Evolutionary conservation across 2,329 filamentous ascomycete species (phyloP), one percentile per base, ranked within the genome.

Genomic region (Lachnellula suecica): DNA sequence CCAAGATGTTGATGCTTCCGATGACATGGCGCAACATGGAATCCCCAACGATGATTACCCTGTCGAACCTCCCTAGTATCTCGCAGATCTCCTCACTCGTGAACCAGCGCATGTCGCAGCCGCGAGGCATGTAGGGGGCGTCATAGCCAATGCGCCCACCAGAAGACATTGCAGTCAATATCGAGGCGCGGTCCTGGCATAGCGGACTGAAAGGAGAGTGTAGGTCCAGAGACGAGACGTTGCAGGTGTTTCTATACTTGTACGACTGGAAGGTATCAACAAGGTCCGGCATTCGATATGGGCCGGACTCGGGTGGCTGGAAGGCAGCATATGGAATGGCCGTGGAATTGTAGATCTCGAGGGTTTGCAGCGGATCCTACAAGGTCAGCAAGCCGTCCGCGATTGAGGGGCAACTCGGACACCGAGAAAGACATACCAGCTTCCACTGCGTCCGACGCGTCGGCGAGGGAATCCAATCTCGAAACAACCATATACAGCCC

Each of bases 1-100:
- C 58, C 34, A 77, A 61, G 5, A 77, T 69, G 52, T 77, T 77
- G 47, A 78, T 58, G 37, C 73, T 73, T 1, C 74, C 75, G 29
- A 75, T 72, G 11, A 77, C 69, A 61, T 78, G 75, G 37, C 74
- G 66, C 59, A 77, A 61, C 74, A 78, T 77, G 13, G 73, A 77
- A 56, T 77, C 74, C 4, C 74, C 75, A 5, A 75, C 63, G n/a
- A 77, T 60, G 37, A 77, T 62, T 31, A 78, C 71, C 51, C 74
- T 75, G 19, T 74, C 72, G 55, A 75, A 78, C 3, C 74, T 66
- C 13, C 66, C 67, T 11, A 77, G 57, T 27, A 77, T 73, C 49
- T 73, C 69, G 52, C 75, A 78, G 8, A 73, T 66, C 53, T 78
- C 72, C 48, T 70, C 65, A 1, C 74, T 76, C 6, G 64, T 70